phyloP scores from a whole-genome alignment of 805 yeast genomes.

The Saccharomycopsis guyanensis region DNA sequence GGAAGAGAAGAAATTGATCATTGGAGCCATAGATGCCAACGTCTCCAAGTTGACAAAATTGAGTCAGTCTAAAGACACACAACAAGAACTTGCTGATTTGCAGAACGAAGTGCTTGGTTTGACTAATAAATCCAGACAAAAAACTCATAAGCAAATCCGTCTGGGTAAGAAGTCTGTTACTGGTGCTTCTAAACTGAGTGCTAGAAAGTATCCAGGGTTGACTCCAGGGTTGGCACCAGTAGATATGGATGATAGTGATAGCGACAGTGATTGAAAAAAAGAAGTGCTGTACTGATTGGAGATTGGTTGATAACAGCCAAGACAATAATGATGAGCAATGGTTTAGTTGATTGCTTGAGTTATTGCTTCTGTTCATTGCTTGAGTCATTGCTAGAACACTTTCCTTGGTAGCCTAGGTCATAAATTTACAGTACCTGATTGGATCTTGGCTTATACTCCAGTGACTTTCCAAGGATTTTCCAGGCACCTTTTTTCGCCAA shows the following conservation, averaged over 20 bases:
- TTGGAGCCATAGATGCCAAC: slow-evolving; percentile 31
- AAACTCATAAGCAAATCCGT: slow-evolving; percentile 31
- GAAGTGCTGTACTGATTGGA: no score
- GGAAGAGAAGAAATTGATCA: slow-evolving; percentile 30
- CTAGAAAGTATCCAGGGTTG: slow-evolving; percentile 45
- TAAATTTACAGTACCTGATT: no score
- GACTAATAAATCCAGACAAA: slow-evolving; percentile 22
- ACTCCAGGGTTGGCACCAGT: slow-evolving; percentile 88
- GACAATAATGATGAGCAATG: no score
- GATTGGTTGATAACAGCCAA: neutral
- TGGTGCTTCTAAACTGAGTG: slow-evolving; percentile 21
- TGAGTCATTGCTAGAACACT: no score
- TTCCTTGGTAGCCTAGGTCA: no score
- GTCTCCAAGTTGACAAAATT: slow-evolving; percentile 34
- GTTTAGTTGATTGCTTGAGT: no score
- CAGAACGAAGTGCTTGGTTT: slow-evolving; percentile 35
- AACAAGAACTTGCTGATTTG: slow-evolving; percentile 35
- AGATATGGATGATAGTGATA: slow-evolving; percentile 51
- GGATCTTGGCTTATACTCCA: no score
- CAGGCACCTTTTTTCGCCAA: no score
- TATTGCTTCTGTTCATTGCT: no score
- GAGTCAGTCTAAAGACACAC: slow-evolving; percentile 28
- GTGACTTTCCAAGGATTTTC: no score
- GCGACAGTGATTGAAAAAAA: slow-evolving; percentile 15
- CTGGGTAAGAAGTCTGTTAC: slow-evolving; percentile 25